Percentiles rank a stretch among this genome's conserved stretches.
phyloP scores from a whole-genome alignment of 2,329 filamentous ascomycete species.

The Colletotrichum euphorbiae region DNA sequence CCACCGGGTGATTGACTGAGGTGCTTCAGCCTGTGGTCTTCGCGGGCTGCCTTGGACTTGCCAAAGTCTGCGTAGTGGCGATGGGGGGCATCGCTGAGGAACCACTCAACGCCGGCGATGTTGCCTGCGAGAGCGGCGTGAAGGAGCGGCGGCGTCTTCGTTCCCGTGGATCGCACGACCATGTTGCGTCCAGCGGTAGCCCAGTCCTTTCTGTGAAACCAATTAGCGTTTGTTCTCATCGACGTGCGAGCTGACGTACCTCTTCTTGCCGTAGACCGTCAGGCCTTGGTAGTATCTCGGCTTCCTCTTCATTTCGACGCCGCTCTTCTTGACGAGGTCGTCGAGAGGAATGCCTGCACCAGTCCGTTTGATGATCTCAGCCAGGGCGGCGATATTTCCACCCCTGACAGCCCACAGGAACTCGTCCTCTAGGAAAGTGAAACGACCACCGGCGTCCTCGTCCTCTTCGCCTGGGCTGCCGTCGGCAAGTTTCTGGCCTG shows the following conservation, averaged over 20 bases:
- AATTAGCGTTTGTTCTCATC: constrained; percentile 36
- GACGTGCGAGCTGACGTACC: constrained; percentile 45
- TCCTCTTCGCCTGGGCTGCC: constrained; percentile 47
- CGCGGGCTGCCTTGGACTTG: constrained; percentile 66
- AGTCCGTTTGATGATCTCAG: constrained; percentile 72
- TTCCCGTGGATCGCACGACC: constrained; percentile 53
- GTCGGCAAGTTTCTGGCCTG: constrained; percentile 47
- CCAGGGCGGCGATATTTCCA: constrained; percentile 68
- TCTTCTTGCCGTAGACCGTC: constrained; percentile 79
- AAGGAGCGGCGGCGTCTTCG: constrained; percentile 68
- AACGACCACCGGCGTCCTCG: constrained; percentile 48
- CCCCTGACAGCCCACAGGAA: constrained; percentile 59
- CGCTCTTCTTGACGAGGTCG: constrained; percentile 73
- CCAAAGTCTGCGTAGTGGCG: constrained; percentile 77
- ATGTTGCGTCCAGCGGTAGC: constrained; percentile 69
- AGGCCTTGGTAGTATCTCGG: constrained; percentile 82
- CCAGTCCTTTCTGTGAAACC: constrained; percentile 70
- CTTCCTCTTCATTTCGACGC: constrained; percentile 71
- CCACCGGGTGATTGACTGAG: constrained; percentile 70
- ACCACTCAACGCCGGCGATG: constrained; percentile 80
- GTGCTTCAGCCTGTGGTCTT: constrained; percentile 72
- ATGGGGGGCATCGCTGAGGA: constrained; percentile 76
- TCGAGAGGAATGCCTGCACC: constrained; percentile 78
- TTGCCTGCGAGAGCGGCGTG: constrained; percentile 67
- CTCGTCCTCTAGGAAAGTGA: constrained; percentile 52